Conservation (phyloP, 2,329 filamentous ascomycete genomes). For the Trichophyton simii region DNA sequence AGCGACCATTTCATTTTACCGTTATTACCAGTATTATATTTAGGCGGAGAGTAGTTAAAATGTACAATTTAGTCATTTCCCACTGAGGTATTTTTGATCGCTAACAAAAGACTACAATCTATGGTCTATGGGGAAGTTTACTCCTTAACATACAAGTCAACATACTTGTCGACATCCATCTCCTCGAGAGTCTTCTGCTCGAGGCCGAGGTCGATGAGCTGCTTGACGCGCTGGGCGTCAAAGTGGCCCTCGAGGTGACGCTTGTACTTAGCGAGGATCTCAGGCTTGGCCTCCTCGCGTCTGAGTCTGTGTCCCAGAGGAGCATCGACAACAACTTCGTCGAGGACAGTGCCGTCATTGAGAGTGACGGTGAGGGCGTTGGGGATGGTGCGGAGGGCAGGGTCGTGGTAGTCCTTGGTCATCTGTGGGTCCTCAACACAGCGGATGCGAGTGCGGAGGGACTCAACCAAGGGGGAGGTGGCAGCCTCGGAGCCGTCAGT, state of each 20-base stretch:
- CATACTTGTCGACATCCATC: constrained; percentile 81
- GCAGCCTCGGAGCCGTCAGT: constrained; percentile 85
- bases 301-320: constrained; percentile 84
- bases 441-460: constrained; percentile 80
- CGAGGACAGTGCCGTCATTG: constrained; percentile 82
- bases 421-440: constrained; percentile 95
- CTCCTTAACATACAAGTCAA: constrained; percentile 65
- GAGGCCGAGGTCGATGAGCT: constrained; percentile 68
- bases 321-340: constrained; percentile 85
- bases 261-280: constrained; percentile 92
- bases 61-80: no score
- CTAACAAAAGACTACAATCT: background rate
- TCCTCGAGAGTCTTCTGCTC: constrained; percentile 63
- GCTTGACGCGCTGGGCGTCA: constrained; percentile 60
- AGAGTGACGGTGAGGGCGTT: constrained; percentile 92
- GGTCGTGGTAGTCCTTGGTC: constrained; percentile 92
- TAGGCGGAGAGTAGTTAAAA: no score
- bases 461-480: constrained; percentile 77
- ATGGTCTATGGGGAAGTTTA: constrained; percentile 20
- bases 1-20: no score
- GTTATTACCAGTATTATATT: no score
- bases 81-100: background rate
- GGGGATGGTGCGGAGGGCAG: constrained; percentile 84
- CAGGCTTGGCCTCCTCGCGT: constrained; percentile 92
- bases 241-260: constrained; percentile 80